Conservation (phyloP, 2,329 filamentous ascomycete genomes). For the Leptographium galeiforme region DNA sequence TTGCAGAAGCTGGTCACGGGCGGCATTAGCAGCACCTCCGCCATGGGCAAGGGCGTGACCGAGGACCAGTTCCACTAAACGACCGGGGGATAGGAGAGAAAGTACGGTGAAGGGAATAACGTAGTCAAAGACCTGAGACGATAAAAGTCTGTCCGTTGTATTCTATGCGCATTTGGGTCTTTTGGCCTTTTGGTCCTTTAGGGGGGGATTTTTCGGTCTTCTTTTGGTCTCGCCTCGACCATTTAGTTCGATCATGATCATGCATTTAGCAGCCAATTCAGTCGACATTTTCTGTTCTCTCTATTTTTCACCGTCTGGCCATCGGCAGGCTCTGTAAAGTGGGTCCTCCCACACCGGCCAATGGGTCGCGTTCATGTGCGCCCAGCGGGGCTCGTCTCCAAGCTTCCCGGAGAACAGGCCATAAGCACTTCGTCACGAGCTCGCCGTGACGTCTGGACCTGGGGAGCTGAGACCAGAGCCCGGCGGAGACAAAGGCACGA, state of each 20-base stretch:
- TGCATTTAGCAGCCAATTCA: neutral
- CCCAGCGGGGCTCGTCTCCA: neutral
- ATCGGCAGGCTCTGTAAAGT: neutral
- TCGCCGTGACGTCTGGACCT: constrained; percentile 1
- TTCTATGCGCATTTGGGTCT: neutral
- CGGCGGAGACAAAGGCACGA: neutral
- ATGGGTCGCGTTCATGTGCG: constrained; percentile 5
- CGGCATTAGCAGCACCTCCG: constrained; percentile 79
- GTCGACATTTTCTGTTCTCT: neutral
- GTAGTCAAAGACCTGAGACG: neutral
- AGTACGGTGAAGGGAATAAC: neutral
- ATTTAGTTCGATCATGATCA: no score
- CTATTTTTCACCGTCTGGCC: neutral
- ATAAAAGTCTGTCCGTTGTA: neutral
- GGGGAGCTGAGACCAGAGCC: neutral
- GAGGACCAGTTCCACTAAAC: constrained; percentile 80
- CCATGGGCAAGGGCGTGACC: constrained; percentile 95
- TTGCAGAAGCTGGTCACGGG: constrained; percentile 94
- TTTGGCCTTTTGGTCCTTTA: no score
- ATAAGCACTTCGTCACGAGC: constrained; percentile 8
- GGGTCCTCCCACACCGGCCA: neutral
- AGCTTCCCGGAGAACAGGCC: neutral
- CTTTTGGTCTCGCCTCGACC: neutral
- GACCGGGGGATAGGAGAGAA: neutral
- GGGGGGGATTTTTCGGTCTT: no score